A percentile compares a stretch with the other conserved stretches of the same genome.
Evolutionary conservation across 176 grass and related monocot species (phyloP).

Genomic region (Alloteropsis semialata): DNA sequence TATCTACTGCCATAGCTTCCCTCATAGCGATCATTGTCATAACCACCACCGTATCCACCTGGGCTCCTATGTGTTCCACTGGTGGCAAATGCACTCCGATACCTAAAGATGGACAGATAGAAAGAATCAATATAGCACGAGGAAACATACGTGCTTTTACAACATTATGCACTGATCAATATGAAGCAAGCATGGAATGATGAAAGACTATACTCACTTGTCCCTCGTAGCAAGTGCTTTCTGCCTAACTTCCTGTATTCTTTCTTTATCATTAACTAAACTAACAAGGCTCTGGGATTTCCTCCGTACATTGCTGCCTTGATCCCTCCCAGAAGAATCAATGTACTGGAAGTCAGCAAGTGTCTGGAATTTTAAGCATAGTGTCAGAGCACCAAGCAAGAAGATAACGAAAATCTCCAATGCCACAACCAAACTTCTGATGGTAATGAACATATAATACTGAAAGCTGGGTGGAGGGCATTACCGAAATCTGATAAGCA

Average conservation of each 20-base stretch:
- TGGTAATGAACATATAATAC: neutral
- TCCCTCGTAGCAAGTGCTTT: constrained; percentile 83
- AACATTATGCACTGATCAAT: neutral
- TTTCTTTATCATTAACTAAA: constrained; percentile 99
- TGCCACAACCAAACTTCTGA: neutral
- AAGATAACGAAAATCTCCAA: neutral
- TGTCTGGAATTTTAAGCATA: constrained; percentile 51
- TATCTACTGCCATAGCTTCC: constrained; percentile 57
- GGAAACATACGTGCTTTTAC: neutral
- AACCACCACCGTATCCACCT: constrained; percentile 65
- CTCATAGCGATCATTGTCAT: constrained; percentile 74
- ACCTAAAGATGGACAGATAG: constrained; percentile 46
- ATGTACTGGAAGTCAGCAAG: constrained; percentile 98
- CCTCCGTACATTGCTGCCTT: constrained; percentile 88
- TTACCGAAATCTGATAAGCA: constrained; percentile 95
- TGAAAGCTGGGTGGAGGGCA: neutral
- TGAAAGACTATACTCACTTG: constrained; percentile 55
- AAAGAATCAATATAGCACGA: neutral
- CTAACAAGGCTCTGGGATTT: constrained; percentile 93
- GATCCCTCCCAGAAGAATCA: constrained; percentile 88
- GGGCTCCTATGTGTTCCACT: constrained; percentile 53
- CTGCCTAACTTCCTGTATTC: constrained; percentile 91
- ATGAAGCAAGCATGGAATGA: neutral
- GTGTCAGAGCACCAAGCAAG: constrained; percentile 5
- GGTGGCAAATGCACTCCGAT: constrained; percentile 58